Evolutionary conservation across 140 eudicot genomes (phyloP).

Genomic region (Ambrosia hybrid): DNA sequence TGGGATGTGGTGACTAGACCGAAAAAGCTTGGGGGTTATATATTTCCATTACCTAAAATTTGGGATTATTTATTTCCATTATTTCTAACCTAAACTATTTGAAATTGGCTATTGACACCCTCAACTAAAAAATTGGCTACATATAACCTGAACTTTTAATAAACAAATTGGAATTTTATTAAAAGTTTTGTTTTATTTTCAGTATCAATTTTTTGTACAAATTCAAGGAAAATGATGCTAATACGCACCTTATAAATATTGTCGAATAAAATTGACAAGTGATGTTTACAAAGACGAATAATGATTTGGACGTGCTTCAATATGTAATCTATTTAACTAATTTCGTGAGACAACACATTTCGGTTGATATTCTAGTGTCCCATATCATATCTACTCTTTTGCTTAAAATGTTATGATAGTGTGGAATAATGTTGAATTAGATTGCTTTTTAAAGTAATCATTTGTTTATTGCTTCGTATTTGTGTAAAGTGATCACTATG

Average conservation of each 20-base stretch:
- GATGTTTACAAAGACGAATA: not conserved
- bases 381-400: not conserved
- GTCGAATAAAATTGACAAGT: not conserved
- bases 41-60: no score
- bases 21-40: no score
- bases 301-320: not conserved
- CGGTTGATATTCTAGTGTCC: constrained; percentile 14
- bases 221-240: not conserved
- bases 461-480: constrained; percentile 29
- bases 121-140: no score
- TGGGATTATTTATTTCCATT: no score
- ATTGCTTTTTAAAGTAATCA: constrained; percentile 21
- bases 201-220: not conserved
- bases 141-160: no score
- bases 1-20: no score
- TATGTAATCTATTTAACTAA: not conserved
- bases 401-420: constrained; percentile 8
- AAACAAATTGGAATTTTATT: no score
- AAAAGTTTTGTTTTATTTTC: not conserved
- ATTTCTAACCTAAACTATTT: no score
- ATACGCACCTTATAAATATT: not conserved
- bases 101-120: no score
- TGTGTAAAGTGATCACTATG: constrained; percentile 22
- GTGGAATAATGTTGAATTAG: not conserved
- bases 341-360: constrained; percentile 13